These are phyloP conservation scores for Grigorovia jiainica DNA, from an alignment of 805 yeast species.

Conservation along the genomic window DNA sequence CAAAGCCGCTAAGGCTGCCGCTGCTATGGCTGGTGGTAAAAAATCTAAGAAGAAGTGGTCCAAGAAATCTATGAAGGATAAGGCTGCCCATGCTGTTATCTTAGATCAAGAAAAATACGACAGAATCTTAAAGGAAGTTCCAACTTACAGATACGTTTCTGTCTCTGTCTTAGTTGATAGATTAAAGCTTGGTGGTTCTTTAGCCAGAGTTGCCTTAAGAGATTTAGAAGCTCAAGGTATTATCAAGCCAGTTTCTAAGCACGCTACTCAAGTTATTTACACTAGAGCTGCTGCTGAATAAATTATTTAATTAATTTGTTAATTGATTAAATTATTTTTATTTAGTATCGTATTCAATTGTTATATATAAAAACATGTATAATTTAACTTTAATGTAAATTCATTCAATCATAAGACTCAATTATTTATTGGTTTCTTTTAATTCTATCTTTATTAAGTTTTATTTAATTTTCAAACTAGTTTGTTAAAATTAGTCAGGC, in stretches of 20 bases:
- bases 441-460: neutral
- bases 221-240: slow-evolving; percentile 93
- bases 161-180: slow-evolving; percentile 98
- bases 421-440: slow-evolving; percentile 16
- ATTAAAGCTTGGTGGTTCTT: slow-evolving; percentile 97
- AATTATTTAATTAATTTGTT: slow-evolving; percentile 15
- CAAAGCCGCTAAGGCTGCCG: slow-evolving; percentile 99
- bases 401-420: slow-evolving; percentile 5
- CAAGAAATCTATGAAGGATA: slow-evolving; percentile 99
- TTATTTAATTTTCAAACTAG: too few relatives aligned
- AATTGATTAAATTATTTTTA: neutral
- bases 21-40: slow-evolving; percentile 99
- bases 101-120: slow-evolving; percentile 98
- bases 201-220: slow-evolving; percentile 96
- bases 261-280: slow-evolving; percentile 96
- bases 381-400: slow-evolving; percentile 29
- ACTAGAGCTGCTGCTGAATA: slow-evolving; percentile 68
- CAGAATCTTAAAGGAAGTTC: slow-evolving; percentile 98
- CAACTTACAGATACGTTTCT: slow-evolving; percentile 96
- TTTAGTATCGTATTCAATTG: neutral
- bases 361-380: slow-evolving; percentile 32
- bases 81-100: slow-evolving; percentile 96
- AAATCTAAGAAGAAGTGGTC: slow-evolving; percentile 99
- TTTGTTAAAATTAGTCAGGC: too few relatives aligned
- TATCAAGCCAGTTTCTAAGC: slow-evolving; percentile 88